Evolutionary conservation across 306 rosid genomes (phyloP).

Genomic region (Quercus engelmannii): DNA sequence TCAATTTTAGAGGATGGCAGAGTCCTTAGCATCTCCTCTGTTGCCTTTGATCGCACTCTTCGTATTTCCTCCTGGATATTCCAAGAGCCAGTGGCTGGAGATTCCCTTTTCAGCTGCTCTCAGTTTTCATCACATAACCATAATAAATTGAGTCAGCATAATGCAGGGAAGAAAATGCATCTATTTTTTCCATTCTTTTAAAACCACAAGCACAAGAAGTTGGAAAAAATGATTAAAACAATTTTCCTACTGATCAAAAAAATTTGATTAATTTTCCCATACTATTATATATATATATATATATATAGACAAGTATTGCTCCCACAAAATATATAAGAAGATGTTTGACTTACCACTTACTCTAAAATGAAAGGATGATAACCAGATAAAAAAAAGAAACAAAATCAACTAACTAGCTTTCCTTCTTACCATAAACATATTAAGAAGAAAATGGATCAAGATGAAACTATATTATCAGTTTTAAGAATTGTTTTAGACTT

Average conservation of each 20-base stretch:
- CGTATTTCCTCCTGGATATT: slow-evolving; percentile 95
- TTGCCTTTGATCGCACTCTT: slow-evolving; percentile 86
- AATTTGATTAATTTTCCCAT: neutral
- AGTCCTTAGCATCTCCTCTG: slow-evolving; percentile 84
- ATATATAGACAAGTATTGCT: neutral
- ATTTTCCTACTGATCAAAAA: neutral
- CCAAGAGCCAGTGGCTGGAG: slow-evolving; percentile 77
- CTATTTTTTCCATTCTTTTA: neutral
- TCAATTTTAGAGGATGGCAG: slow-evolving; percentile 73
- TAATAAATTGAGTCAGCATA: neutral
- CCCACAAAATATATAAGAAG: neutral
- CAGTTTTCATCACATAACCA: slow-evolving; percentile 14
- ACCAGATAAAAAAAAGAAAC: neutral
- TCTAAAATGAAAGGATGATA: neutral
- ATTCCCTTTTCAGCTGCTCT: slow-evolving; percentile 68
- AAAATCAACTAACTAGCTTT: neutral
- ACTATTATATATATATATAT: neutral
- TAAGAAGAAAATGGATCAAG: too few species aligned
- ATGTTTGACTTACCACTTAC: neutral
- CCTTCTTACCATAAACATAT: neutral
- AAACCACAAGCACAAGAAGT: neutral
- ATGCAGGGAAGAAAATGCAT: neutral
- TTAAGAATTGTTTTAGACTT: neutral
- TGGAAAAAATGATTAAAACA: neutral
- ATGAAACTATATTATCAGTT: neutral